These are phyloP conservation scores for Debaryomyces nepalensis DNA, from an alignment of 1,139 yeast genomes.

Conservation along the genomic window DNA sequence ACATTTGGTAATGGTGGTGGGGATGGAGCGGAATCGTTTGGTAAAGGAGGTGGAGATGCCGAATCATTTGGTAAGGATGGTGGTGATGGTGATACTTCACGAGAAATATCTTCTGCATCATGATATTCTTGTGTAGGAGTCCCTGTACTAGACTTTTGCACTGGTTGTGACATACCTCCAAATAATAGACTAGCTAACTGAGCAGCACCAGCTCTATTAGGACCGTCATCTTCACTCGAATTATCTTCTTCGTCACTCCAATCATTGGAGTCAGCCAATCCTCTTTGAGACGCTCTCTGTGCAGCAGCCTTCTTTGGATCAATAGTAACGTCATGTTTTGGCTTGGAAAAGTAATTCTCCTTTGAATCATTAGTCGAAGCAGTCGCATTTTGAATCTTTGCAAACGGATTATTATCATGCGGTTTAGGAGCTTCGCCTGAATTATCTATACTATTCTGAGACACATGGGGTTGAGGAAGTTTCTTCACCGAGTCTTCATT, in stretches of 20 bases:
- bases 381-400: conserved; percentile 27
- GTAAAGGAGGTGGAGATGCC: conserved; percentile 25
- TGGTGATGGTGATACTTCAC: conserved; percentile 25
- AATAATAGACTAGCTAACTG: conserved; percentile 64
- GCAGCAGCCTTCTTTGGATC: conserved; percentile 63
- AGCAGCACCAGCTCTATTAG: conserved; percentile 61
- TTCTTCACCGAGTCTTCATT: no score
- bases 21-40: conserved; percentile 23
- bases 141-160: conserved; percentile 24
- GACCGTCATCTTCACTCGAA: conserved; percentile 50
- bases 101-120: conserved; percentile 27
- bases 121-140: conserved; percentile 10
- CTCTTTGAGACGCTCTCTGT: conserved; percentile 70
- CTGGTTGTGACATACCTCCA: conserved; percentile 63
- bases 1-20: conserved; percentile 20
- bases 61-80: conserved; percentile 22
- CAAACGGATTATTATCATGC: conserved; percentile 47
- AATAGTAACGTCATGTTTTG: conserved; percentile 34
- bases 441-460: no score
- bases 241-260: conserved; percentile 70
- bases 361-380: conserved; percentile 31
- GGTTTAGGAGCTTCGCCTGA: conserved; percentile 18
- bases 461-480: no score
- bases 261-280: conserved; percentile 52
- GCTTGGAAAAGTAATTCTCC: conserved; percentile 53